phyloP scores from a whole-genome alignment of 2,329 filamentous ascomycete species.

The Dactylellina haptotyla region DNA sequence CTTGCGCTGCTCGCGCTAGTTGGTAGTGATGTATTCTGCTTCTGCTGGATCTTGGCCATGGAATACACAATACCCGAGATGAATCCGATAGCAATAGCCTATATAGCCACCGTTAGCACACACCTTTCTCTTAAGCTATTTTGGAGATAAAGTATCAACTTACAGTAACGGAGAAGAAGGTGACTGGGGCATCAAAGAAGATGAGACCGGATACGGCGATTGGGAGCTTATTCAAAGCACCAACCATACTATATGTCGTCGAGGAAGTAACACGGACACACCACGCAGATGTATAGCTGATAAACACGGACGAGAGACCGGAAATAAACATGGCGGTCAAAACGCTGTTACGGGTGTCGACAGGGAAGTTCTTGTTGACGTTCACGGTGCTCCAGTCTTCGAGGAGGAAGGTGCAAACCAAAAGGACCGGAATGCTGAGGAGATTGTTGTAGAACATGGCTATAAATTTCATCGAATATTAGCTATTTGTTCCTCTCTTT shows the following conservation, averaged over 20 bases:
- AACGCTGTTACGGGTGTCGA: slow-evolving; percentile 79
- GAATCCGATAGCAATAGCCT: slow-evolving; percentile 90
- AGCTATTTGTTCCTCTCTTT: slow-evolving; percentile 59
- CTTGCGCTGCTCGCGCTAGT: slow-evolving; percentile 93
- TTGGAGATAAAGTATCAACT: slow-evolving; percentile 16
- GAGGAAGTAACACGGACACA: slow-evolving; percentile 97
- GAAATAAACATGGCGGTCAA: slow-evolving; percentile 92
- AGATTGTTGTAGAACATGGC: slow-evolving; percentile 99
- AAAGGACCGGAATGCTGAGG: slow-evolving; percentile 89
- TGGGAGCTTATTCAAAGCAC: slow-evolving; percentile 95
- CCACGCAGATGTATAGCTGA: slow-evolving; percentile 99
- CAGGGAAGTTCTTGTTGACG: slow-evolving; percentile 85
- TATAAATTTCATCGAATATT: slow-evolving; percentile 63
- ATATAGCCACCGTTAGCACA: slow-evolving; percentile 63
- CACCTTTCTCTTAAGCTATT: background rate
- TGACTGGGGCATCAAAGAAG: slow-evolving; percentile 95
- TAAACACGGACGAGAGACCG: slow-evolving; percentile 91
- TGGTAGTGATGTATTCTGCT: slow-evolving; percentile 74
- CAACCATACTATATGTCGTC: slow-evolving; percentile 93
- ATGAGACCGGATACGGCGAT: slow-evolving; percentile 90
- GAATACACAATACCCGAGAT: slow-evolving; percentile 91
- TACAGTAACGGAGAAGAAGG: slow-evolving; percentile 74
- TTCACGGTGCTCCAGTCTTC: slow-evolving; percentile 94
- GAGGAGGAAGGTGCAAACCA: slow-evolving; percentile 80
- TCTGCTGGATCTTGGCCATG: slow-evolving; percentile 81